These are phyloP conservation scores for Solanum bulbocastanum DNA, from an alignment of 257 asterid genomes.

Conservation along the genomic window DNA sequence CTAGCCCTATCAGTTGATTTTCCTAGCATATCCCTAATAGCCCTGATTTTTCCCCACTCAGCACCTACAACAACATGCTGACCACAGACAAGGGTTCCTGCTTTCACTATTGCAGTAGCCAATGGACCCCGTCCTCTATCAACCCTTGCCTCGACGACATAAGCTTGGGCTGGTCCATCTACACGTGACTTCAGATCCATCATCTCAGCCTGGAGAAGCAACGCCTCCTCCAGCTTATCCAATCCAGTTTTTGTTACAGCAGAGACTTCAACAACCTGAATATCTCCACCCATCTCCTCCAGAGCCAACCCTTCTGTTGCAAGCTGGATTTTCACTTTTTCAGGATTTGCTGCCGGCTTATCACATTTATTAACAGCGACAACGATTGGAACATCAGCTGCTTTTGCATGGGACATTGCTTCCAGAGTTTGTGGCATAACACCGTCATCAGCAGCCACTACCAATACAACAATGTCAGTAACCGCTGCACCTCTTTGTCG, in stretches of 20 bases:
- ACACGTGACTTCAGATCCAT: constrained; percentile 81
- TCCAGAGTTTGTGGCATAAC: constrained; percentile 99
- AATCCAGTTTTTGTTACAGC: constrained; percentile 59
- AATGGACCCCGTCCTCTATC: constrained; percentile 94
- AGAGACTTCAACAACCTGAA: constrained; percentile 95
- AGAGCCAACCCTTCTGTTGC: constrained; percentile 70
- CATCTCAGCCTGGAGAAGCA: constrained; percentile 87
- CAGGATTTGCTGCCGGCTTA: constrained; percentile 72
- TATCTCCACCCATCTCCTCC: constrained; percentile 97
- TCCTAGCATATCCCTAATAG: constrained; percentile 60
- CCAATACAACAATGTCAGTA: constrained; percentile 87
- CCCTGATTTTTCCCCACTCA: constrained; percentile 94
- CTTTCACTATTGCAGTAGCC: constrained; percentile 91
- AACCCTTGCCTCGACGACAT: constrained; percentile 94
- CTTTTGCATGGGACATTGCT: constrained; percentile 85
- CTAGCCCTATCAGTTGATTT: constrained; percentile 43
- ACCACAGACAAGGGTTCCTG: constrained; percentile 76
- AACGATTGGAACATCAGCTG: constrained; percentile 73
- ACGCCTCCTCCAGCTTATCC: constrained; percentile 82
- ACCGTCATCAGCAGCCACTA: constrained; percentile 98
- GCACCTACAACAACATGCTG: constrained; percentile 81
- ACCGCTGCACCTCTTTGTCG: constrained; percentile 97
- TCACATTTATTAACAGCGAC: constrained; percentile 94
- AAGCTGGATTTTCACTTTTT: constrained; percentile 74
- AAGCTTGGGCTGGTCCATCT: constrained; percentile 96